Percentiles rank a stretch among this genome's conserved stretches.
Conservation (phyloP, 1,139 yeast species). For the Saccharomycopsis hybrid region DNA sequence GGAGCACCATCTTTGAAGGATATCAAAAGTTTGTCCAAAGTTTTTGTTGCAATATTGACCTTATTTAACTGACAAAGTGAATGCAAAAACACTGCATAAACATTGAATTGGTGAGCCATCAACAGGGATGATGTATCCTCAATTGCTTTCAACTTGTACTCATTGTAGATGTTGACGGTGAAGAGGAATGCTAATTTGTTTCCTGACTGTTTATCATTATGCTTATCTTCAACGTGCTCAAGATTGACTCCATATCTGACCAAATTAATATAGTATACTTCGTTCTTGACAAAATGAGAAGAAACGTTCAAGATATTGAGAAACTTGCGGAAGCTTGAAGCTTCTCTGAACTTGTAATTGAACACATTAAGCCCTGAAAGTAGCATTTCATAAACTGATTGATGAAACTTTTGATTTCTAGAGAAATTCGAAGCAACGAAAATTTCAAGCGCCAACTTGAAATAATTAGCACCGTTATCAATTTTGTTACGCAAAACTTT, state of each 20-base stretch:
- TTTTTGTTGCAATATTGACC: constrained; percentile 36
- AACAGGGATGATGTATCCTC: constrained; percentile 16
- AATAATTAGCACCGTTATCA: constrained; percentile 41
- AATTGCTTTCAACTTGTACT: constrained; percentile 6
- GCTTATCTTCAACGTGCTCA: background rate
- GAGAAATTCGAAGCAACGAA: constrained; percentile 32
- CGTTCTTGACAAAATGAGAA: constrained; percentile 6
- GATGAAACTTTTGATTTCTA: constrained; percentile 22
- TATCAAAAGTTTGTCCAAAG: constrained; percentile 32
- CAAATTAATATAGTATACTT: constrained; percentile 16
- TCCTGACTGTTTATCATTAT: background rate
- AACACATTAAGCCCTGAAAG: constrained; percentile 21
- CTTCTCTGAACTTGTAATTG: constrained; percentile 14
- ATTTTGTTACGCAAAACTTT: constrained; percentile 25
- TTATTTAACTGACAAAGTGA: constrained; percentile 38
- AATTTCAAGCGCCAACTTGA: constrained; percentile 44
- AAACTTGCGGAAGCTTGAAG: constrained; percentile 13
- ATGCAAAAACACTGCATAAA: constrained; percentile 39
- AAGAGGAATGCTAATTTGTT: constrained; percentile 4
- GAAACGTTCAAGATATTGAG: constrained; percentile 8
- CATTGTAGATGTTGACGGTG: constrained; percentile 13
- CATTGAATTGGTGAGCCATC: constrained; percentile 30
- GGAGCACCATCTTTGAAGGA: constrained; percentile 3
- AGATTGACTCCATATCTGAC: constrained; percentile 14
- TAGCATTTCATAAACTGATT: constrained; percentile 26